Conservation (phyloP, 176 grass and related monocot genomes). For the Carex pumila region DNA sequence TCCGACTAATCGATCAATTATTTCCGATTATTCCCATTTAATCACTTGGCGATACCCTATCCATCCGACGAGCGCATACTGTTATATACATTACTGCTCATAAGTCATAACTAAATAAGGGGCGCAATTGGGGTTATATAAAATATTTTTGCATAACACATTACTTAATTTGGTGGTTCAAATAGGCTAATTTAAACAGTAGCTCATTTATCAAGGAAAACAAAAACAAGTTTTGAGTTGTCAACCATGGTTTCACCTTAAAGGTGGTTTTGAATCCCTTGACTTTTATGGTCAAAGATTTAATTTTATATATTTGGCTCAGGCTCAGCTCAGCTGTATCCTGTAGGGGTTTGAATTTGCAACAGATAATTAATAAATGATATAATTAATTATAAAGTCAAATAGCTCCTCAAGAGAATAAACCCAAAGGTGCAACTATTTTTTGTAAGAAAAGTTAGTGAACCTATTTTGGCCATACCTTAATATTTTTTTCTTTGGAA, state of each 20-base stretch:
- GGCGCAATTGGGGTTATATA: not conserved
- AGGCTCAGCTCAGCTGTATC: not conserved
- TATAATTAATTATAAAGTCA: not conserved
- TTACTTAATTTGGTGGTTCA: not conserved
- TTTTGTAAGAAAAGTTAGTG: not conserved
- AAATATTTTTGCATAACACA: not conserved
- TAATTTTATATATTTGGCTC: not conserved
- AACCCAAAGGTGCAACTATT: too few relatives aligned
- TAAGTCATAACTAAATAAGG: not conserved
- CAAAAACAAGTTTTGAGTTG: not conserved
- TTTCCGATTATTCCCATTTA: too few relatives aligned
- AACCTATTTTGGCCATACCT: not conserved
- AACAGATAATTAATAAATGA: constrained; percentile 8
- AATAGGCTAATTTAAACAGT: not conserved
- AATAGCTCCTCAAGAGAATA: not conserved
- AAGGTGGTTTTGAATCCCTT: not conserved
- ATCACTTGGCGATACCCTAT: too few relatives aligned
- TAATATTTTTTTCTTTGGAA: not conserved
- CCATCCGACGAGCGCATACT: too few relatives aligned
- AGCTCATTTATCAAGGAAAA: not conserved
- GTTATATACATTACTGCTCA: too few relatives aligned
- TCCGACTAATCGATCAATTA: too few relatives aligned
- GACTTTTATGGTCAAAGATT: not conserved
- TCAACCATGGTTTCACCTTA: not conserved
- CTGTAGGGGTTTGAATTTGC: not conserved